Evolutionary conservation across 2,329 filamentous ascomycete species (phyloP).

Genomic region (Fusarium irregulare): DNA sequence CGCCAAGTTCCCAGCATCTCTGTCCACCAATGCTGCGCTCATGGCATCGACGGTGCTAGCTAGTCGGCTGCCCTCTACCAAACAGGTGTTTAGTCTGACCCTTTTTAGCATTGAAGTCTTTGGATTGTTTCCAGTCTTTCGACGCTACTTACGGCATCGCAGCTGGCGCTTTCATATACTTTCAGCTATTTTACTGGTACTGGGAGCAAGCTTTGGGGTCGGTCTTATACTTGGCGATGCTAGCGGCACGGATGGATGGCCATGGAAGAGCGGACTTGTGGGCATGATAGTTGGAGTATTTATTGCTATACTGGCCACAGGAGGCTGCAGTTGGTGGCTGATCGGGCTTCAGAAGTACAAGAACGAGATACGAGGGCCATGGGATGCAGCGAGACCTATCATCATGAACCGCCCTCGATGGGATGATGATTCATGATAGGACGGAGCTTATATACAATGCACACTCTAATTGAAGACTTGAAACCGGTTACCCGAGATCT

Average conservation of each 20-base stretch:
- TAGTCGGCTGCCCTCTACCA: constrained; percentile 86
- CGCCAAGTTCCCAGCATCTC: constrained; percentile 74
- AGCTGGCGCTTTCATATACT: constrained; percentile 84
- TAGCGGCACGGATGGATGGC: constrained; percentile 54
- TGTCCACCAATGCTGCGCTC: constrained; percentile 94
- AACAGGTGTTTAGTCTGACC: constrained; percentile 93
- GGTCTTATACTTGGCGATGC: constrained; percentile 68
- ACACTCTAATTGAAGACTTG: background rate
- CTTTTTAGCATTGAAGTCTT: constrained; percentile 98
- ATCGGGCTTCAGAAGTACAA: constrained; percentile 98
- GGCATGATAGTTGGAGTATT: constrained; percentile 83
- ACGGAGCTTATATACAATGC: background rate
- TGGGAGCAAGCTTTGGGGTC: constrained; percentile 83
- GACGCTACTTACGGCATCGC: constrained; percentile 85
- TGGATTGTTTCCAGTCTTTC: constrained; percentile 95
- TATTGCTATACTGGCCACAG: constrained; percentile 82
- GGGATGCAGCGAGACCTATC: constrained; percentile 93
- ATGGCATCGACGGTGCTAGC: constrained; percentile 97
- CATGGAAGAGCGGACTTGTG: constrained; percentile 69
- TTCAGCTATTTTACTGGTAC: constrained; percentile 80
- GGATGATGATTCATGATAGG: constrained; percentile 51
- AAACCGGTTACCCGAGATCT: background rate
- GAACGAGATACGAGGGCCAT: constrained; percentile 97
- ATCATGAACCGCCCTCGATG: constrained; percentile 75
- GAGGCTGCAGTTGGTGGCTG: constrained; percentile 96